A percentile compares a stretch with the other conserved stretches of the same genome.
Evolutionary conservation across 192 early-diverging fungal genomes (phyloP).

Genomic region (Coemansia sp.): DNA sequence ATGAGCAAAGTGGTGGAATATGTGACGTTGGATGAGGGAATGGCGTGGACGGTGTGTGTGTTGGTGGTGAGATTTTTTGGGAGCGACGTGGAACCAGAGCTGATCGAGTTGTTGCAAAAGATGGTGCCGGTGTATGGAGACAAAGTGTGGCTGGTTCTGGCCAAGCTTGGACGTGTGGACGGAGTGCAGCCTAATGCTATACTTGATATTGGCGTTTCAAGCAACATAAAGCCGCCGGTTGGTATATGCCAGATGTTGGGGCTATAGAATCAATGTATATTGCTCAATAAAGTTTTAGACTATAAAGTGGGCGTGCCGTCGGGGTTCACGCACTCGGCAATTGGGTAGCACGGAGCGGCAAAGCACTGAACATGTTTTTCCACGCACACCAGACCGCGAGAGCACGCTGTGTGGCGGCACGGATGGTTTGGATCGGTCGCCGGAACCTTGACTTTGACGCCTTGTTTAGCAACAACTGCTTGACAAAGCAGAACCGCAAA

Average conservation of each 20-base stretch:
- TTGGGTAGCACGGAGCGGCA: neutral
- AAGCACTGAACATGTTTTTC: neutral
- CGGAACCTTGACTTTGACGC: neutral
- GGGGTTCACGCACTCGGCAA: neutral
- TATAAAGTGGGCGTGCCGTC: neutral
- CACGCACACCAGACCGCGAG: neutral
- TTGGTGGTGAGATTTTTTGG: constrained; percentile 18
- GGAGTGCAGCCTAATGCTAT: neutral
- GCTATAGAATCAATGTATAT: no score
- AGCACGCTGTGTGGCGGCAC: neutral
- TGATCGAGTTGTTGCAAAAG: constrained; percentile 17
- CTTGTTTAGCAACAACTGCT: neutral
- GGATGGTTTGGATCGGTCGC: neutral
- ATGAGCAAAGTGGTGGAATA: constrained; percentile 31
- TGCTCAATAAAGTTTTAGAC: no score
- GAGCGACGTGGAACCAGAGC: constrained; percentile 1
- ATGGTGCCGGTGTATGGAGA: constrained; percentile 46
- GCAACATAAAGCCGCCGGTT: neutral
- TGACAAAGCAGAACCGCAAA: neutral
- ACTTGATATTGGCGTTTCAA: constrained; percentile 18
- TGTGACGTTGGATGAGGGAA: constrained; percentile 34
- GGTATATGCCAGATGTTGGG: constrained; percentile 11
- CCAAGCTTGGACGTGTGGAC: constrained; percentile 15
- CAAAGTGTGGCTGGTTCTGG: constrained; percentile 43
- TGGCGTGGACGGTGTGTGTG: constrained; percentile 28